These are phyloP conservation scores for Fusarium sp. DNA, from an alignment of 2,329 filamentous ascomycete species.

Conservation along the genomic window DNA sequence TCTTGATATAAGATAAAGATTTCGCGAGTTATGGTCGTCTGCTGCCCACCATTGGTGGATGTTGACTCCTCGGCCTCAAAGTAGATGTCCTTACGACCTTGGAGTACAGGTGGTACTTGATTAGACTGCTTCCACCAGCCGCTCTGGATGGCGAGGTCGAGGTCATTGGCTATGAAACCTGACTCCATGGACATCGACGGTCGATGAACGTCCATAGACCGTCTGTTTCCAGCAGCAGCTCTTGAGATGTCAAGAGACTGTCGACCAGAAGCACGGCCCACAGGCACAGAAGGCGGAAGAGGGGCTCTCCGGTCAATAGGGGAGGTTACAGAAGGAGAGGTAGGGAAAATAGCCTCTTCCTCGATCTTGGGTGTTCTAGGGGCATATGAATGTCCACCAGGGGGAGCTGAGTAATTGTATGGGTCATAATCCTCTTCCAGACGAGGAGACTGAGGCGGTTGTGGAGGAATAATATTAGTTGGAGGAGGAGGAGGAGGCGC, in stretches of 20 bases:
- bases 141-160: slow-evolving; percentile 81
- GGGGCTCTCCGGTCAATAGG: slow-evolving; percentile 64
- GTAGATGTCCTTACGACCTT: slow-evolving; percentile 86
- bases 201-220: slow-evolving; percentile 82
- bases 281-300: slow-evolving; percentile 56
- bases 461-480: slow-evolving; percentile 71
- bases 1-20: slow-evolving; percentile 93
- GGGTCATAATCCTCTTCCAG: slow-evolving; percentile 80
- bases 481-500: slow-evolving; percentile 78
- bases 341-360: slow-evolving; percentile 65
- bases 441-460: slow-evolving; percentile 53
- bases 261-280: slow-evolving; percentile 47
- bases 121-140: slow-evolving; percentile 92
- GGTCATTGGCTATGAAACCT: slow-evolving; percentile 88
- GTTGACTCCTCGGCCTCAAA: slow-evolving; percentile 86
- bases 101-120: slow-evolving; percentile 83
- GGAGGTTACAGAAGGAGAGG: slow-evolving; percentile 61
- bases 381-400: slow-evolving; percentile 52
- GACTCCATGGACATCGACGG: slow-evolving; percentile 82
- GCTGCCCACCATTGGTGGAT: slow-evolving; percentile 77
- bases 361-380: slow-evolving; percentile 59
- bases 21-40: slow-evolving; percentile 81
- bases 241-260: slow-evolving; percentile 57
- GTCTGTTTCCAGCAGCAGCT: slow-evolving; percentile 60
- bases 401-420: slow-evolving; percentile 66